Evolutionary conservation across 176 grass and related monocot genomes (phyloP).

Genomic region (Tillandsia leiboldiana): DNA sequence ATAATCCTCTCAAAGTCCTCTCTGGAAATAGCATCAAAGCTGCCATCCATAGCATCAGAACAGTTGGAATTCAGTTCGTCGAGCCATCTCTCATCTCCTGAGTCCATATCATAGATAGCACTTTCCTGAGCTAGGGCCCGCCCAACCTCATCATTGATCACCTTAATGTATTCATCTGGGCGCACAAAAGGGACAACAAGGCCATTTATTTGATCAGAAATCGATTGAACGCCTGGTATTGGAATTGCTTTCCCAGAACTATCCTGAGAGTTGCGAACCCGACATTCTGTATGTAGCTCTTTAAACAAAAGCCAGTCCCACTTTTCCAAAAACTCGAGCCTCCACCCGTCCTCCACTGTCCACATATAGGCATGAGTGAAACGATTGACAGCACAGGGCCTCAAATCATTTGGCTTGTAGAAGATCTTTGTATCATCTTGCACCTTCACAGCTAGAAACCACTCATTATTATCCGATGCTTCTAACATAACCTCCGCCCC

Average conservation of each 20-base stretch:
- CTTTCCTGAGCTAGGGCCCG: constrained; percentile 34
- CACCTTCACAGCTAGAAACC: constrained; percentile 73
- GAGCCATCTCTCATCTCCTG: constrained; percentile 74
- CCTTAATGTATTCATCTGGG: constrained; percentile 49
- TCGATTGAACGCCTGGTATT: constrained; percentile 49
- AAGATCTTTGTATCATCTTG: constrained; percentile 39
- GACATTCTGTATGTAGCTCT: constrained; percentile 65
- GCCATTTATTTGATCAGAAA: constrained; percentile 33
- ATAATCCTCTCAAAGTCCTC: constrained; percentile 74
- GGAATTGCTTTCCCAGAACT: constrained; percentile 41
- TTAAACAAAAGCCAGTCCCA: constrained; percentile 94
- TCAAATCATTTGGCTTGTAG: constrained; percentile 58
- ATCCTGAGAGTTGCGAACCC: constrained; percentile 42
- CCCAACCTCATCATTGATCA: constrained; percentile 56
- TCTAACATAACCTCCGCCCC: constrained; percentile 58
- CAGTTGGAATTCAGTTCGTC: constrained; percentile 22
- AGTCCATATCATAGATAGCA: constrained; percentile 79
- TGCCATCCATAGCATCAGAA: constrained; percentile 28
- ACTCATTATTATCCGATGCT: constrained; percentile 45
- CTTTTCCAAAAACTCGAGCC: constrained; percentile 72
- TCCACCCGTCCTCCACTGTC: constrained; percentile 68
- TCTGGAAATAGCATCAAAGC: constrained; percentile 22
- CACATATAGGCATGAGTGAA: constrained; percentile 83
- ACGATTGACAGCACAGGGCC: constrained; percentile 61
- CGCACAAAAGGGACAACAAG: constrained; percentile 40